Percentiles rank a stretch among this genome's conserved stretches.
Evolutionary conservation across 2,329 filamentous ascomycete genomes (phyloP).

Genomic region (Knufia fluminis): DNA sequence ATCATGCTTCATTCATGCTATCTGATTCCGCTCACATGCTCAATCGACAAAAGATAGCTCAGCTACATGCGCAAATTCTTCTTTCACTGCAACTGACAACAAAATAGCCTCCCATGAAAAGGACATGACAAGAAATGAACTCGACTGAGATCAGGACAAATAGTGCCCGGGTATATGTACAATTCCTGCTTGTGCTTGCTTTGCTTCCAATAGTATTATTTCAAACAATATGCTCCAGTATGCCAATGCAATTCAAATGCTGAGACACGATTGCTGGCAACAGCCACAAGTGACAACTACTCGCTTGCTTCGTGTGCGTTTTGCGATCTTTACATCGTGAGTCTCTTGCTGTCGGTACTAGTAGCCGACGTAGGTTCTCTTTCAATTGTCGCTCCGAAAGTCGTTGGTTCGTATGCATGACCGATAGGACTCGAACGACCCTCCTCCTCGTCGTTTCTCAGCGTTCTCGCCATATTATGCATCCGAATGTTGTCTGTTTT

Average conservation of each 20-base stretch:
- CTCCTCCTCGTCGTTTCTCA: constrained; percentile 11
- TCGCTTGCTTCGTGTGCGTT: not conserved
- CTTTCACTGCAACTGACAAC: not conserved
- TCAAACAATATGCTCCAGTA: not conserved
- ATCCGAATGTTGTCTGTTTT: constrained; percentile 14
- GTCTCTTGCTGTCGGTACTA: constrained; percentile 12
- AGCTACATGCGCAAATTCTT: not conserved
- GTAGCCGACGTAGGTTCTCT: constrained; percentile 2
- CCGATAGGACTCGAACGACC: constrained; percentile 8
- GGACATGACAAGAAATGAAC: not conserved
- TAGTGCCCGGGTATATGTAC: not conserved
- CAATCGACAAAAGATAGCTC: not conserved
- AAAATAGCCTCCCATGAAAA: not conserved
- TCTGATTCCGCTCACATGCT: not conserved
- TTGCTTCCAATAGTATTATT: not conserved
- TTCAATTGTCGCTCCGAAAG: not conserved
- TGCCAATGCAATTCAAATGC: not conserved
- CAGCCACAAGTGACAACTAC: not conserved
- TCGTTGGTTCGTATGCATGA: constrained; percentile 4
- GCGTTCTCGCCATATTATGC: constrained; percentile 7
- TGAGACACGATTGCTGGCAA: not conserved
- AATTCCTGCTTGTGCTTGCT: not conserved
- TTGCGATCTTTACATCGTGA: constrained; percentile 16
- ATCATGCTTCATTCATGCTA: not conserved
- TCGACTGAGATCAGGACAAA: not conserved